Base-by-base conservation (phyloP, 2,329 filamentous ascomycete genomes). In the Aspergillus sp. region DNA sequence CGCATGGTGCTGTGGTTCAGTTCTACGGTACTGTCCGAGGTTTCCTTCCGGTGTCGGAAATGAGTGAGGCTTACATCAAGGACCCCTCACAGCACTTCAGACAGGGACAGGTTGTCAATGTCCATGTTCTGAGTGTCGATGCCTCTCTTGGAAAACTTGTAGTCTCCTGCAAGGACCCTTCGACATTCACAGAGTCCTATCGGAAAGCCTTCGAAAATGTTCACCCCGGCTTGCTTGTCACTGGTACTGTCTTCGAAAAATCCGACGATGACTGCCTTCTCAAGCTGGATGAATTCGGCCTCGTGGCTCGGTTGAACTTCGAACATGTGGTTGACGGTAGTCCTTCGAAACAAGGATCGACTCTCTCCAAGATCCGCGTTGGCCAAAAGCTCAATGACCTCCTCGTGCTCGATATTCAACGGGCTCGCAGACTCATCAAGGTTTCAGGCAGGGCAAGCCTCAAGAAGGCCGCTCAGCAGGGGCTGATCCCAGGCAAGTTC, bases 51-150 rank as follows among this genome's bases (percentile, higher is more conserved):
- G 88, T 96, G 0, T 91, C 91, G 1, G 94, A 99, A 77, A 99
- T 99, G 95, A 98, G 95, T 73, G 95, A 99, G 74, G 92, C 93
- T 11, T 97, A 90, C 71, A 97, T 99, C 69, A 86, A 90, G 66
- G 90, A 97, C 70, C 92, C 95, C 4, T 86, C 85, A 50, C 88
- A 96, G 70, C 93, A 98, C 76, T 99, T 99, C 80, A 87, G 89
- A 39, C 78, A 87, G 49, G 96, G 95, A 0, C 95, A 99, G 74
- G 94, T 96, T 1, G 89, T 99, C 65, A 96, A 87, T 69, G 90
- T 97, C 20, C 91, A 94, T 69, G 87, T 96, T n/a, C 77, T 96
- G 36, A 90, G 89, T 53, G 87, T 97, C 53, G 87, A 96, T 67
- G 80, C 87, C 1, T 86, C 89, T 58, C 81, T 85, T 45, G 82